Evolutionary conservation across 1,284 basidiomycete species (phyloP).

Genomic region (Athelia sp.): DNA sequence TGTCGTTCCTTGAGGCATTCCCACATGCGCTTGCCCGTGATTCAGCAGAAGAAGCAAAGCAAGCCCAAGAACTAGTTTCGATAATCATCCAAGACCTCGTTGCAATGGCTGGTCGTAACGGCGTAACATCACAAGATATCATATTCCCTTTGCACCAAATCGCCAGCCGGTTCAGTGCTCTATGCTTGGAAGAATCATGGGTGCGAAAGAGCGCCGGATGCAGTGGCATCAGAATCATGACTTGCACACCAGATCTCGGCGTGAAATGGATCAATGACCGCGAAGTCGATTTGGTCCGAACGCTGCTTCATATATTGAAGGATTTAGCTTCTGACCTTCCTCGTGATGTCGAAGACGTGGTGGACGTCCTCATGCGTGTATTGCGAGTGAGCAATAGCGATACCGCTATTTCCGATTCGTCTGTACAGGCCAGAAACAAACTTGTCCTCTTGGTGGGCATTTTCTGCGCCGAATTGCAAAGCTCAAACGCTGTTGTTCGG

Average conservation of each 20-base stretch:
- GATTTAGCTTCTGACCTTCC: slow-evolving; percentile 93
- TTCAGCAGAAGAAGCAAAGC: slow-evolving; percentile 52
- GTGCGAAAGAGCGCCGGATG: slow-evolving; percentile 84
- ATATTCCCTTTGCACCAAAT: slow-evolving; percentile 72
- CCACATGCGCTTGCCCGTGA: slow-evolving; percentile 69
- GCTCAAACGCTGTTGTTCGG: slow-evolving; percentile 83
- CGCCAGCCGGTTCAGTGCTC: slow-evolving; percentile 72
- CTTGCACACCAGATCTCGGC: slow-evolving; percentile 65
- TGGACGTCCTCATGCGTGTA: slow-evolving; percentile 75
- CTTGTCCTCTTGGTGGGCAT: slow-evolving; percentile 72
- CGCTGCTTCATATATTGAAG: slow-evolving; percentile 90
- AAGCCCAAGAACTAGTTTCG: slow-evolving; percentile 56
- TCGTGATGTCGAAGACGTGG: slow-evolving; percentile 75
- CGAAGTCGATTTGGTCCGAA: slow-evolving; percentile 88
- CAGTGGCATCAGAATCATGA: slow-evolving; percentile 77
- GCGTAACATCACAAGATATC: slow-evolving; percentile 48
- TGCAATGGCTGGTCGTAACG: slow-evolving; percentile 40
- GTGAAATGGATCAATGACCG: slow-evolving; percentile 84
- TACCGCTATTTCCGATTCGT: slow-evolving; percentile 36
- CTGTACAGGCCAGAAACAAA: slow-evolving; percentile 44
- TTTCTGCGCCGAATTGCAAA: slow-evolving; percentile 88
- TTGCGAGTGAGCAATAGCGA: slow-evolving; percentile 68
- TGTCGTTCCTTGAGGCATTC: slow-evolving; percentile 74
- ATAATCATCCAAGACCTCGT: slow-evolving; percentile 69
- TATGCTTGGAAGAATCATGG: slow-evolving; percentile 91